Conservation (phyloP, 2,329 filamentous ascomycete species). For the Tetracladium maxilliforme region DNA sequence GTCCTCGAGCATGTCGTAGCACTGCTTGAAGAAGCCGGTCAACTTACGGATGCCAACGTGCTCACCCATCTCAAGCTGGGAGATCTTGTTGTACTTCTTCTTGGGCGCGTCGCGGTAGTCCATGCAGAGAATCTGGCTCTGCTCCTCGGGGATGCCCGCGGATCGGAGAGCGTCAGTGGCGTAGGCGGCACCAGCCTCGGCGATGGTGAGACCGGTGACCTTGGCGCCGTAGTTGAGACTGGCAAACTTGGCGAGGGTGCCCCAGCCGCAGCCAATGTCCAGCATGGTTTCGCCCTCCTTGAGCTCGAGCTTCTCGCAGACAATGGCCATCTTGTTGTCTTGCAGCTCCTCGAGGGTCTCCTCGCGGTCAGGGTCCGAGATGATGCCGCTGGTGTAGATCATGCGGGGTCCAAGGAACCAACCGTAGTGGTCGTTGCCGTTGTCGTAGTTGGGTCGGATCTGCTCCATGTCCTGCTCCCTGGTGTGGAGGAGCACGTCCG, state of each 20-base stretch:
- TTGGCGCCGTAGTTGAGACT: constrained; percentile 59
- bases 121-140: constrained; percentile 52
- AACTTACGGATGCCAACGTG: constrained; percentile 59
- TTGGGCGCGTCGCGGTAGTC: constrained; percentile 54
- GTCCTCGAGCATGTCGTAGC: constrained; percentile 57
- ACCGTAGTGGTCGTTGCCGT: constrained; percentile 16
- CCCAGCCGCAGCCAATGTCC: constrained; percentile 57
- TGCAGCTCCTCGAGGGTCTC: constrained; percentile 17
- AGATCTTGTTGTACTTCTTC: constrained; percentile 54
- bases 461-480: constrained; percentile 12
- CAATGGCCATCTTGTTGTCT: constrained; percentile 43
- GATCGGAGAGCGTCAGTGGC: constrained; percentile 50
- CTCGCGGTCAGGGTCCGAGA: constrained; percentile 12
- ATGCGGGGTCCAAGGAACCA: constrained; percentile 19
- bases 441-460: constrained; percentile 15
- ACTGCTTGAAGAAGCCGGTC: constrained; percentile 44
- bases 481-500: constrained; percentile 14
- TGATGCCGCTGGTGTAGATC: constrained; percentile 17
- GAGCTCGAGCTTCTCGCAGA: constrained; percentile 52
- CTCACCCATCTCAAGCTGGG: constrained; percentile 60
- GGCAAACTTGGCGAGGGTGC: constrained; percentile 56
- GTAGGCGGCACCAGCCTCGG: constrained; percentile 58
- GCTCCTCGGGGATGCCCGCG: constrained; percentile 43
- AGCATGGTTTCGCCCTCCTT: constrained; percentile 46
- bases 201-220: constrained; percentile 60